phyloP scores from a whole-genome alignment of 805 yeast species.

The Suhomyces emberorum region DNA sequence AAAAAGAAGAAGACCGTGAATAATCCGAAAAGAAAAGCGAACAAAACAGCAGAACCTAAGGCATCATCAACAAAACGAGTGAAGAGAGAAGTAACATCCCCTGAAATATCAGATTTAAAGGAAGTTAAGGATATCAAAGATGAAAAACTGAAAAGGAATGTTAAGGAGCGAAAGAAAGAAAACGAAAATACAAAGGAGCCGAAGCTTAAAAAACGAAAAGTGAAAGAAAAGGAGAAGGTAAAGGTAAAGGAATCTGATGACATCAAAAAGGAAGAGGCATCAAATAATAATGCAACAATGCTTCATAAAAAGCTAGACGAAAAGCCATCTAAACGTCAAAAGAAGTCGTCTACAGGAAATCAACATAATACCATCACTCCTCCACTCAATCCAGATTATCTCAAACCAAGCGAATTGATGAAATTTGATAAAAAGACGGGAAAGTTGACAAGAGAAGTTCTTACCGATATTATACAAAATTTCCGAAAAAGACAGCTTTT shows the following conservation, averaged over 20 bases:
- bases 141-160: no score
- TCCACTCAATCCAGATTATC: constrained; percentile 23
- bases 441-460: constrained; percentile 11
- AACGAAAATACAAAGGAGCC: constrained; percentile 1
- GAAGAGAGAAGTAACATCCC: neutral
- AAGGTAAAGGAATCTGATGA: constrained; percentile 9
- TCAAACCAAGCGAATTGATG: constrained; percentile 10
- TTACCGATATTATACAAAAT: constrained; percentile 14
- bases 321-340: constrained; percentile 4
- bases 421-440: constrained; percentile 20
- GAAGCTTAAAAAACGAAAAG: constrained; percentile 1
- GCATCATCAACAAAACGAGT: constrained; percentile 10
- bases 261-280: constrained; percentile 4
- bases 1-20: neutral
- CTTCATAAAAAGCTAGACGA: neutral
- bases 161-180: neutral
- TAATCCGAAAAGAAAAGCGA: constrained; percentile 1
- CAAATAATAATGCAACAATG: neutral
- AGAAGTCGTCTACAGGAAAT: constrained; percentile 7
- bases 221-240: constrained; percentile 6
- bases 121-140: neutral
- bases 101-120: neutral
- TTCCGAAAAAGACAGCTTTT: constrained; percentile 23
- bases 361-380: constrained; percentile 10
- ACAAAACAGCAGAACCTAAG: constrained; percentile 5